Conservation (phyloP, 2,329 filamentous ascomycete species). For the Penicillium polonicum region DNA sequence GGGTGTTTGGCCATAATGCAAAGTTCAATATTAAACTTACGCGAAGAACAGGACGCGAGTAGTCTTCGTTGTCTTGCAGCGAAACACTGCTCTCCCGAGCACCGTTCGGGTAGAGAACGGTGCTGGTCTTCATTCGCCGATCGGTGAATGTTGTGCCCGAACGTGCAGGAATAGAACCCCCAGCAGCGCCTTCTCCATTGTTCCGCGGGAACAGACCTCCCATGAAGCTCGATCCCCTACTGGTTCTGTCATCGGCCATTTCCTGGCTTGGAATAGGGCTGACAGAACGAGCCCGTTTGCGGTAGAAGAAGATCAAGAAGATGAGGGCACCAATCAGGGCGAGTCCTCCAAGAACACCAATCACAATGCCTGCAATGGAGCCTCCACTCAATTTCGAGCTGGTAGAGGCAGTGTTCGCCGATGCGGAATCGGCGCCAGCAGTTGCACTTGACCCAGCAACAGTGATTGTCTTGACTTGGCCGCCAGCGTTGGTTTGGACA, state of each 20-base stretch:
- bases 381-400: conserved; percentile 39
- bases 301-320: conserved; percentile 41
- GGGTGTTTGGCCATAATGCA: neutral
- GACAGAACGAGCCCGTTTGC: conserved; percentile 33
- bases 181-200: conserved; percentile 15
- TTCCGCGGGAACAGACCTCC: conserved; percentile 34
- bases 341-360: conserved; percentile 42
- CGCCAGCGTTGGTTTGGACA: conserved; percentile 26
- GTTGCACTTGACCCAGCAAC: conserved; percentile 21
- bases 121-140: conserved; percentile 46
- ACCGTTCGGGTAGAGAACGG: conserved; percentile 42
- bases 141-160: conserved; percentile 41
- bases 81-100: conserved; percentile 46
- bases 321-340: conserved; percentile 40
- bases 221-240: conserved; percentile 37
- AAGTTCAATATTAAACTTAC: conserved; percentile 29
- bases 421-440: conserved; percentile 16
- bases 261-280: conserved; percentile 34
- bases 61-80: conserved; percentile 50
- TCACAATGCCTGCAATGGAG: conserved; percentile 46
- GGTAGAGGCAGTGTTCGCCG: conserved; percentile 12
- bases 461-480: conserved; percentile 33
- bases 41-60: conserved; percentile 47
- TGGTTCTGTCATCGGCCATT: conserved; percentile 32
- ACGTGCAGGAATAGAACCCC: conserved; percentile 17